Evolutionary conservation across 2,329 filamentous ascomycete genomes (phyloP), one percentile per base, ranked within the genome.

Genomic region (Macroventuria anomochaeta): DNA sequence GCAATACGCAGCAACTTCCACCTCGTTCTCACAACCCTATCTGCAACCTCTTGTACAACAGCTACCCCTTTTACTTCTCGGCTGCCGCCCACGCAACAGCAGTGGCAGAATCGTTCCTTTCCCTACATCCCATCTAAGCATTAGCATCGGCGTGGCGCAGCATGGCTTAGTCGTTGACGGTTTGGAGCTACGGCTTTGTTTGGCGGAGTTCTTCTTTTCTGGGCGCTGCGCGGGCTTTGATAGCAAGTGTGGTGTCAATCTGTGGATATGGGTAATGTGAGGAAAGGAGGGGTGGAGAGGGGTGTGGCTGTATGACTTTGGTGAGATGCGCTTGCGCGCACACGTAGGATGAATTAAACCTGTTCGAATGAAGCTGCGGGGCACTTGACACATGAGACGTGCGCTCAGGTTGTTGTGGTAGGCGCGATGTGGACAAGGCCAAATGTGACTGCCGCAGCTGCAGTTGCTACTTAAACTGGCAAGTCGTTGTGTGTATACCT

Each of bases 281-380:
- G 25, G 40, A 23, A 42, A 21, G 41, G 37, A 23, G 37, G n/a
- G 43, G 46, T 21, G 33, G 43, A 31, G 28, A 23, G 26, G 39
- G 20, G 46, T 42, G 37, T 15, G 34, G 48, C 49, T 57, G 60
- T 56, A 60, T 57, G 60, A 52, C 51, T 63, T 50, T 57, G 48
- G 42, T 47, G 23, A 48, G 25, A 49, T 46, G 42, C 55, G 54
- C 48, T 42, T 54, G 32, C 49, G 52, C 46, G 57, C 48, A 59
- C 55, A 63, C 62, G 57, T 64, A 66, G 62, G 60, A 64, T 63
- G 62, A 66, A 64, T 63, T 40, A 39, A 62, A 46, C 46, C 37
- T 31, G 43, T 54, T 42, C 42, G 32, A 53, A 42, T 36, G 18
- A 44, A 43, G 39, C 33, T 15, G 18, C 4, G 23, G 33, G n/a